Conservation (phyloP, 2,329 filamentous ascomycete species). For the Colletotrichum spinosum region DNA sequence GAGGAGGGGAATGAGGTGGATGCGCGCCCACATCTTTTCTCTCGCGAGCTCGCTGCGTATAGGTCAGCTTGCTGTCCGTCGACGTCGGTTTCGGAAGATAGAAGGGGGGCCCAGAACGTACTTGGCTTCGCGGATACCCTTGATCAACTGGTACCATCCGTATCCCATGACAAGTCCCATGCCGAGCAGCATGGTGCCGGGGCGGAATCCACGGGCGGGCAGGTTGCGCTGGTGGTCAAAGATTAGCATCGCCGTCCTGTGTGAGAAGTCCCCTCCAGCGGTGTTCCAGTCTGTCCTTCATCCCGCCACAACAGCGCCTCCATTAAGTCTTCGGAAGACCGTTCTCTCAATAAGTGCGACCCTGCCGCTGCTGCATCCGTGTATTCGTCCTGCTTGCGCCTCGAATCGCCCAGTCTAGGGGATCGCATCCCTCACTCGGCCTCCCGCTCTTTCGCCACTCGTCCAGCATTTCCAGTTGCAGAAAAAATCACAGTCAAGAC, state of each 20-base stretch:
- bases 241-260: conserved; percentile 37
- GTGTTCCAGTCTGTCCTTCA: not conserved
- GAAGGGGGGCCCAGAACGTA: conserved; percentile 58
- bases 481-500: conserved; percentile 42
- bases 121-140: conserved; percentile 92
- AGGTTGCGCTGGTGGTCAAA: conserved; percentile 79
- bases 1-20: conserved; percentile 91
- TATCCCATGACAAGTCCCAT: conserved; percentile 85
- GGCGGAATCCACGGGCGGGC: conserved; percentile 89
- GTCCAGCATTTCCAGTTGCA: too few relatives aligned
- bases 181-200: conserved; percentile 80
- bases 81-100: not conserved
- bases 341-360: too few relatives aligned
- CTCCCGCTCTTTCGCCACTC: not conserved
- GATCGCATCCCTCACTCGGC: not conserved
- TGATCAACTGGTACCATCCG: conserved; percentile 88
- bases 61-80: not conserved
- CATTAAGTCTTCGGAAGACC: too few relatives aligned
- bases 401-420: too few relatives aligned
- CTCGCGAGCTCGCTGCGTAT: conserved; percentile 83
- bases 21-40: conserved; percentile 98
- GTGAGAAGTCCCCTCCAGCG: conserved; percentile 1
- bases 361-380: too few relatives aligned
- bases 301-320: too few relatives aligned
- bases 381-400: too few relatives aligned